Evolutionary conservation across 352 stramenopile species (phyloP).

Genomic region (Detonula confervacea): DNA sequence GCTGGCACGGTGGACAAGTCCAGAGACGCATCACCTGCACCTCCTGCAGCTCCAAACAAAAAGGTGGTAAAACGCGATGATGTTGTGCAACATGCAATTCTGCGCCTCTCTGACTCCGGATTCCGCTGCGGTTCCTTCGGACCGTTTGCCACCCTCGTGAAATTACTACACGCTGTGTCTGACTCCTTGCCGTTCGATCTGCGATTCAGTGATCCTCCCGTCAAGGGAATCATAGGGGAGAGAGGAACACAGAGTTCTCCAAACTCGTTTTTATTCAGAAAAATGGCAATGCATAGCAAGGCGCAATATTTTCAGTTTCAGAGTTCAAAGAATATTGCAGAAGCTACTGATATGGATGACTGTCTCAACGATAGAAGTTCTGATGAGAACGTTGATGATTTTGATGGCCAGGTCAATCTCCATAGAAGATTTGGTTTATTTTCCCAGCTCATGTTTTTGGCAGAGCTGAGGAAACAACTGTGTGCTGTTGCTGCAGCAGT

Average conservation of each 20-base stretch:
- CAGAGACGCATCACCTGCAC: conserved; percentile 23
- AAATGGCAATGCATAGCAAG: conserved; percentile 70
- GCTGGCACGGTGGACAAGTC: conserved; percentile 30
- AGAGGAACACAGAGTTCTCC: conserved; percentile 75
- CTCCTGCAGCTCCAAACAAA: conserved; percentile 41
- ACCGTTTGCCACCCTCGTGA: conserved; percentile 79
- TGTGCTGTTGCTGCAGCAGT: conserved; percentile 67
- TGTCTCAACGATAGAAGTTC: conserved; percentile 22
- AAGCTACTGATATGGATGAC: conserved; percentile 41
- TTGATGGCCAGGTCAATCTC: conserved; percentile 16
- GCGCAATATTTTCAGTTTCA: conserved; percentile 54
- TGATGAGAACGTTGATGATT: neutral
- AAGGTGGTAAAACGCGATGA: conserved; percentile 76
- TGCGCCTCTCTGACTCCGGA: conserved; percentile 82
- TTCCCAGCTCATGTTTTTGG: conserved; percentile 72
- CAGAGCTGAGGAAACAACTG: conserved; percentile 75
- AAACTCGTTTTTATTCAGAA: conserved; percentile 79
- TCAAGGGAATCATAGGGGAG: conserved; percentile 80
- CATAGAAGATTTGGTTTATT: conserved; percentile 72
- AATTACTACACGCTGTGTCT: conserved; percentile 82
- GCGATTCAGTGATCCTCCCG: conserved; percentile 77
- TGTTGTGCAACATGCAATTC: conserved; percentile 86
- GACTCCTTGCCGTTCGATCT: conserved; percentile 83
- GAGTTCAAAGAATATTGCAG: conserved; percentile 29
- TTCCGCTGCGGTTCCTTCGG: conserved; percentile 87